Evolutionary conservation across 176 grass and related monocot genomes (phyloP), one percentile per base, ranked within the genome.

Genomic region (Metroxylon sagu): DNA sequence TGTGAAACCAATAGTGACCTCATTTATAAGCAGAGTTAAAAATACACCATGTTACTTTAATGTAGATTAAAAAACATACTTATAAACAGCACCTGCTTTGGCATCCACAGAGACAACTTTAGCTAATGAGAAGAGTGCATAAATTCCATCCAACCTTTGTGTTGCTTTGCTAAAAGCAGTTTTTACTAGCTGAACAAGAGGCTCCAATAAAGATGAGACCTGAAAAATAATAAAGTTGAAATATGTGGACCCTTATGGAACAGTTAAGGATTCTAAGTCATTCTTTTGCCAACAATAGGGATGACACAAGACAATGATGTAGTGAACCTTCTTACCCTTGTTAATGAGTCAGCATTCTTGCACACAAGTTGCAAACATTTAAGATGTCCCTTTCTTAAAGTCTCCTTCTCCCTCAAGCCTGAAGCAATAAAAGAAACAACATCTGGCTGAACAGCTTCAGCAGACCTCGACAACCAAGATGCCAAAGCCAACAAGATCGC

Each of bases 111-210:
- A 77, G 67, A 80, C 78, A 82, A 90, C 69, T 71, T 80, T 97
- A 27, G 66, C 80, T 50, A 90, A 56, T 54, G 78, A 80, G 82
- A 85, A 85, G 39, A 97, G 74, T 62, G 87, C 83, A 76, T 91
- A 97, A 64, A 97, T 88, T 53, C 87, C 92, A 91, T 97, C 87
- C 76, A 88, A 65, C 51, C 83, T 80, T 80, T 97, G 92, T 69
- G 86, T 91, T 85, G 59, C 81, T 78, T 97, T 97, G 65, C 72
- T 85, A 63, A 90, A 97, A 28, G 83, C 84, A 79, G 59, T 66
- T 85, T 97, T 97, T 66, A 83, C 77, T 70, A 91, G 67, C 72
- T 88, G 92, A 69, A 87, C 78, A 66, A 97, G 74, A 65, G 77
- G 77, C 52, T 90, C 92, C 53, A 84, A 35, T 74, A 97, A 76